Conservation (phyloP, 2,329 filamentous ascomycete genomes). For the Cladophialophora chaetospira region DNA sequence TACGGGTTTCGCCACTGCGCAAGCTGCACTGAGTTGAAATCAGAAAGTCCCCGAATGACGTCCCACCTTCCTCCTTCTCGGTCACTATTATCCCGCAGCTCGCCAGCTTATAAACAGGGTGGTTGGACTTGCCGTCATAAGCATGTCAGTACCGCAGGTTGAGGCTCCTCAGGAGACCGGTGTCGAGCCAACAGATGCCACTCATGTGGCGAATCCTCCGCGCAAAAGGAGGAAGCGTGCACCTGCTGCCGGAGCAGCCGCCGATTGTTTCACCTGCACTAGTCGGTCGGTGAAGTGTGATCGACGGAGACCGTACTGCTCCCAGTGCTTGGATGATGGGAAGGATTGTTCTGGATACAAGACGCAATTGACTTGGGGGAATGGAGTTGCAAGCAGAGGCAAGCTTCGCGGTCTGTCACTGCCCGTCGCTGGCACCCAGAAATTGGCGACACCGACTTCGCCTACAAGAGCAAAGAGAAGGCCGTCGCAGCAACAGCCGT, state of each 20-base stretch:
- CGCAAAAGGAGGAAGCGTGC: slow-evolving; percentile 81
- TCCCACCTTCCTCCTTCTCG: neutral
- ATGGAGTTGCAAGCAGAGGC: slow-evolving; percentile 91
- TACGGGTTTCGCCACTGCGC: slow-evolving; percentile 5
- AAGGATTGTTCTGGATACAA: slow-evolving; percentile 96
- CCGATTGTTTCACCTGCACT: slow-evolving; percentile 93
- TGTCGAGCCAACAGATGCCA: slow-evolving; percentile 6
- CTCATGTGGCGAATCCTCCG: slow-evolving; percentile 31
- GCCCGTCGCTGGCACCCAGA: slow-evolving; percentile 56
- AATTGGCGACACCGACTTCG: slow-evolving; percentile 20
- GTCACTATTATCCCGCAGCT: neutral
- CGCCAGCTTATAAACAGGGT: slow-evolving; percentile 8
- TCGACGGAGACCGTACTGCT: slow-evolving; percentile 88
- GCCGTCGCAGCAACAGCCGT: slow-evolving; percentile 13
- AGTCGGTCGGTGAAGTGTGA: slow-evolving; percentile 86
- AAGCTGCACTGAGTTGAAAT: slow-evolving; percentile 1
- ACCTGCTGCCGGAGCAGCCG: slow-evolving; percentile 81
- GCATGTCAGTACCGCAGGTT: slow-evolving; percentile 18
- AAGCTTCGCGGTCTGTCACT: slow-evolving; percentile 89
- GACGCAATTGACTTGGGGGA: slow-evolving; percentile 94
- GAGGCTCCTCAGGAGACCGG: slow-evolving; percentile 3
- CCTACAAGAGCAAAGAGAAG: slow-evolving; percentile 20
- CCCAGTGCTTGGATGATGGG: slow-evolving; percentile 86
- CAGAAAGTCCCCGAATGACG: slow-evolving; percentile 9
- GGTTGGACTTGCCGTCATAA: neutral